These are phyloP conservation scores for Yarrowia bubula DNA, from an alignment of 805 yeast species.

Conservation along the genomic window DNA sequence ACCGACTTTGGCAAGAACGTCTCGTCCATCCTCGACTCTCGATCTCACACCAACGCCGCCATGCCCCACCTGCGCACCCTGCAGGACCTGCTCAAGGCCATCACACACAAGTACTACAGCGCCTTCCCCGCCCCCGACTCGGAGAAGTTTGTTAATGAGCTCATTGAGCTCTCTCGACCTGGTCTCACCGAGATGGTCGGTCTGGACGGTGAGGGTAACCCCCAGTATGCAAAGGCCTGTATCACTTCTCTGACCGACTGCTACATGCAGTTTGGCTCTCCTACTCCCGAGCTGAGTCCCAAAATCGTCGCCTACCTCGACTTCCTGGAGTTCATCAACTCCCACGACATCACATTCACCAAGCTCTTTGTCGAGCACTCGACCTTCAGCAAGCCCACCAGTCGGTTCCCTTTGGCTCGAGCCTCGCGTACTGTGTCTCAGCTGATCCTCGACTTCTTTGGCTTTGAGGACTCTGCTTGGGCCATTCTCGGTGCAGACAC, in stretches of 20 bases:
- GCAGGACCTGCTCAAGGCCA: conserved; percentile 34
- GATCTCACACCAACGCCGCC: conserved; percentile 30
- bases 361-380: conserved; percentile 33
- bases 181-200: conserved; percentile 31
- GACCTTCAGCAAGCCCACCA: conserved; percentile 30
- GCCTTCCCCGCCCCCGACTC: conserved; percentile 27
- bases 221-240: conserved; percentile 31
- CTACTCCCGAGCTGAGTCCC: conserved; percentile 11
- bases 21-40: conserved; percentile 32
- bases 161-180: conserved; percentile 28
- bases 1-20: conserved; percentile 32
- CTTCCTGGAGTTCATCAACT: conserved; percentile 32
- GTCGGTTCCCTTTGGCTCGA: conserved; percentile 32
- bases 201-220: conserved; percentile 6
- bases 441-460: conserved; percentile 19
- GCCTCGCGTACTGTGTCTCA: conserved; percentile 34
- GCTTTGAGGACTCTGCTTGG: conserved; percentile 16
- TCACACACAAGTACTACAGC: conserved; percentile 29
- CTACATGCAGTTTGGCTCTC: neutral
- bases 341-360: conserved; percentile 31
- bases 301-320: conserved; percentile 35
- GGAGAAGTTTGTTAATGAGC: conserved; percentile 25
- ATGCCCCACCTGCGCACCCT: conserved; percentile 32
- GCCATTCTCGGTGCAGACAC: neutral
- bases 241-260: conserved; percentile 27